Percentiles rank a stretch among this genome's conserved stretches.
Evolutionary conservation across 129 eudicot genomes (phyloP).

Genomic region (Flaveria bidentis): DNA sequence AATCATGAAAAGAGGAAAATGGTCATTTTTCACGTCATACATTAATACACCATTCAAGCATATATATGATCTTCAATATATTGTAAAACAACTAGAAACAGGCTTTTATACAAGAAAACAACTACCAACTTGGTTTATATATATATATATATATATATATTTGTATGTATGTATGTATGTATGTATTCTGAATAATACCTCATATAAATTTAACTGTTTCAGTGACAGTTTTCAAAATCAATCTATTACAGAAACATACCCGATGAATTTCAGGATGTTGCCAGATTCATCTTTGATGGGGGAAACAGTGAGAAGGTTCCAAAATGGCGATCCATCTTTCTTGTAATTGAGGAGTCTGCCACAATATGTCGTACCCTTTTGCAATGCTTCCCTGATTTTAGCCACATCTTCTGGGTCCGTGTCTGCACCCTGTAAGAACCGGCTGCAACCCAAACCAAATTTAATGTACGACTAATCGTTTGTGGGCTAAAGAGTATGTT

Average conservation of each 20-base stretch:
- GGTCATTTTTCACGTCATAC: neutral
- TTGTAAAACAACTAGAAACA: neutral
- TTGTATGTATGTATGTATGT: too few relatives aligned
- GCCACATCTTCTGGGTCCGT: conserved; percentile 94
- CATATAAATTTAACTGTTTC: neutral
- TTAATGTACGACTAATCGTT: neutral
- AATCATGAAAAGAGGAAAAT: neutral
- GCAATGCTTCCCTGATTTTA: conserved; percentile 80
- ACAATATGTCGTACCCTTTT: conserved; percentile 67
- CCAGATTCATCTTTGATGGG: conserved; percentile 95
- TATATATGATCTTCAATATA: too few relatives aligned
- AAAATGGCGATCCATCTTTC: conserved; percentile 91
- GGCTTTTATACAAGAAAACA: neutral
- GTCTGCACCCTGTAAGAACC: conserved; percentile 87
- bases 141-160: too few relatives aligned
- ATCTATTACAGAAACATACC: conserved; percentile 40
- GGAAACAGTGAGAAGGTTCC: conserved; percentile 95
- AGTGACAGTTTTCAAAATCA: neutral
- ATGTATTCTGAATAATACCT: neutral
- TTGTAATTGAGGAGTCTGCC: conserved; percentile 90
- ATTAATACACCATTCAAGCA: too few relatives aligned
- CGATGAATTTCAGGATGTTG: conserved; percentile 89
- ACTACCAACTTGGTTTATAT: neutral
- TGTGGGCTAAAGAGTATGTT: too few relatives aligned
- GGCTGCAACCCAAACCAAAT: conserved; percentile 45